Evolutionary conservation across 768 basidiomycete species (phyloP), one percentile per base, ranked within the genome.

Genomic region (Pisolithus tinctorius): DNA sequence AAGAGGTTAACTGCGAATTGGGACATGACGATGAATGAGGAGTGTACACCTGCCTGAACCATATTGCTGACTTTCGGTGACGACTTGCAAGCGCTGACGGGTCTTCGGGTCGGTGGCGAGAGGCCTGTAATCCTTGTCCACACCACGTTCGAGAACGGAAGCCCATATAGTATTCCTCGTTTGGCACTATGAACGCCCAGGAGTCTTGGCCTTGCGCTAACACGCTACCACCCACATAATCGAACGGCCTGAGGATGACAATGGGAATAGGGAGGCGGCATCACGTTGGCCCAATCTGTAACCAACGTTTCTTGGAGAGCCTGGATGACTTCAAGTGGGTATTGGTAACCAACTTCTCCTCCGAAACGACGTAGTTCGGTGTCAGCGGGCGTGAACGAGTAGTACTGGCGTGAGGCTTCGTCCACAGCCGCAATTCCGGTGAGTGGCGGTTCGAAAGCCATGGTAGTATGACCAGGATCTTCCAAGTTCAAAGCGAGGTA

Each of bases 1-100:
- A 65, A 66, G 0, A 66, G 43, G 41, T 68, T 68, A 1, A 66
- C 56, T 16, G 66, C 62, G 14, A 62, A 62, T 10, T 48, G 44
- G 16, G 57, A 53, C 11, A 55, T 56, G 6, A 55, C 50, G 26
- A 56, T 45, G 5, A 50, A 43, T 61, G 53, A 10, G 57, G 56
- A 27, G 29, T 14, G 25, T 65, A 63, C 1, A 36, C 1, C 8
- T n/a, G 51, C 51, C 4, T n/a, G 0, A 46, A 2, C 58, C 63
- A 16, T 3, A 20, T 20, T 41, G n/a, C 1, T 17, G 11, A 27
- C 2, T 23, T 3, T 6, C 6, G 43, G 46, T 1, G 50, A 41
- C n/a, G 48, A 64, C 49, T 3, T 3, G 4, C 5, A 23, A 7
- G 3, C 39, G 38, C 1, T 39, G 13, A 23, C 38, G 34, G 14